phyloP scores from a whole-genome alignment of 2,329 filamentous ascomycete genomes.

The Cladobotryum mycophilum region DNA sequence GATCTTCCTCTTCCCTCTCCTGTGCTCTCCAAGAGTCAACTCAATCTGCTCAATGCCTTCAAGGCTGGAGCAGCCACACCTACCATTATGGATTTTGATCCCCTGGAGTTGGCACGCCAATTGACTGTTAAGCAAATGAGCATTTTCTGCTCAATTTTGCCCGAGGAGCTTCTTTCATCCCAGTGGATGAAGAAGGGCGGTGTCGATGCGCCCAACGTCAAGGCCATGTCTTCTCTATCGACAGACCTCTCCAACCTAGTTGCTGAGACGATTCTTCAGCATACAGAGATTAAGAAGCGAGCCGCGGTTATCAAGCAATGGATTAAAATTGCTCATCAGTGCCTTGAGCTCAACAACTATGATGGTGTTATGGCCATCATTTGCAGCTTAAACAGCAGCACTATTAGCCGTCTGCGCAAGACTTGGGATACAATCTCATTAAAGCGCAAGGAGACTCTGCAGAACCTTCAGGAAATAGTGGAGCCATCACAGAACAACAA shows the following conservation, averaged over 20 bases:
- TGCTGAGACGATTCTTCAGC: constrained; percentile 81
- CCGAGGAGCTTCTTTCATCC: constrained; percentile 83
- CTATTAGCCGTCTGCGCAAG: constrained; percentile 77
- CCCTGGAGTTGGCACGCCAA: constrained; percentile 84
- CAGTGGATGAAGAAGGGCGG: constrained; percentile 91
- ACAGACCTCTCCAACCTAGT: constrained; percentile 91
- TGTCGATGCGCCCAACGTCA: constrained; percentile 77
- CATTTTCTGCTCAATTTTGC: constrained; percentile 86
- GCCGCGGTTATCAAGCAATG: constrained; percentile 91
- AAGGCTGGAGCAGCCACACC: constrained; percentile 64
- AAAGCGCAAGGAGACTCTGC: constrained; percentile 75
- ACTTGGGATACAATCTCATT: constrained; percentile 87
- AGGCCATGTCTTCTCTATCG: constrained; percentile 86
- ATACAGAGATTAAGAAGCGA: constrained; percentile 88
- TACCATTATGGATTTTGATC: constrained; percentile 83
- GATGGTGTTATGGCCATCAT: constrained; percentile 96
- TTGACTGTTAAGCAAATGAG: constrained; percentile 86
- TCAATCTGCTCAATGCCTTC: constrained; percentile 65
- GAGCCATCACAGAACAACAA: constrained; percentile 90
- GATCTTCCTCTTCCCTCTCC: constrained; percentile 67
- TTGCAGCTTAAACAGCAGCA: constrained; percentile 86
- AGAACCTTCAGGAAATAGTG: constrained; percentile 74
- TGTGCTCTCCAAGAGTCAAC: constrained; percentile 68
- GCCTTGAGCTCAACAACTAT: constrained; percentile 87
- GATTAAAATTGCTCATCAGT: constrained; percentile 89